phyloP scores from a whole-genome alignment of 805 yeast species.

The Schizosaccharomyces octosporus region DNA sequence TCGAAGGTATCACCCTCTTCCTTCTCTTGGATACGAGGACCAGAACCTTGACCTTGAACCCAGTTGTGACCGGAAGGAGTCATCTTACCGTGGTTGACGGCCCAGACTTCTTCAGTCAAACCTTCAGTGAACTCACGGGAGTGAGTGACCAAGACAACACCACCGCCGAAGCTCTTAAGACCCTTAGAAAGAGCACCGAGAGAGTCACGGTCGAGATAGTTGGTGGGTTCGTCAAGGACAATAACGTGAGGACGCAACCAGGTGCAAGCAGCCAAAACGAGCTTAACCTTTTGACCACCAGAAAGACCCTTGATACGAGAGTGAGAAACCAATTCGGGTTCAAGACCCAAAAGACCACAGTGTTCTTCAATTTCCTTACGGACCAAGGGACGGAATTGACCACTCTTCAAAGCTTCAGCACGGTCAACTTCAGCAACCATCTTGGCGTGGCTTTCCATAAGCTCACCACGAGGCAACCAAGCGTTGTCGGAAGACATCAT shows the following conservation, averaged over 20 bases:
- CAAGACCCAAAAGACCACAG: conserved; percentile 96
- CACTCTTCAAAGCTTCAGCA: conserved; percentile 99
- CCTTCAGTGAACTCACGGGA: conserved; percentile 99
- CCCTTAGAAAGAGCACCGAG: conserved; percentile 98
- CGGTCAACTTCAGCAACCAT: conserved; percentile 99
- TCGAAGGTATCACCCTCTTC: conserved; percentile 96
- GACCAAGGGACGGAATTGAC: conserved; percentile 99
- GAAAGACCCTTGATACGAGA: conserved; percentile 99
- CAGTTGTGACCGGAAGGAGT: conserved; percentile 99
- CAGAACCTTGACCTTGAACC: conserved; percentile 99
- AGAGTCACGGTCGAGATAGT: conserved; percentile 97
- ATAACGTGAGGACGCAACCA: conserved; percentile 99
- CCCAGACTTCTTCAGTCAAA: conserved; percentile 99
- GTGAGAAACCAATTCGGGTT: conserved; percentile 96
- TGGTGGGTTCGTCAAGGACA: conserved; percentile 98
- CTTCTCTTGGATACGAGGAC: conserved; percentile 88
- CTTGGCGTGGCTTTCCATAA: conserved; percentile 91
- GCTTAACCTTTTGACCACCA: conserved; percentile 99
- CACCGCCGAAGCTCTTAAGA: conserved; percentile 96
- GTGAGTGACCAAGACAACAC: conserved; percentile 98
- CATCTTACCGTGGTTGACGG: conserved; percentile 93
- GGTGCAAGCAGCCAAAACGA: conserved; percentile 98
- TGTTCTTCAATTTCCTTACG: conserved; percentile 99
- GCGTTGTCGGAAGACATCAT: conserved; percentile 99
- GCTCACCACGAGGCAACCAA: conserved; percentile 99